phyloP scores from a whole-genome alignment of 345 rosid genomes.

The Chamaenerion angustifolium region DNA sequence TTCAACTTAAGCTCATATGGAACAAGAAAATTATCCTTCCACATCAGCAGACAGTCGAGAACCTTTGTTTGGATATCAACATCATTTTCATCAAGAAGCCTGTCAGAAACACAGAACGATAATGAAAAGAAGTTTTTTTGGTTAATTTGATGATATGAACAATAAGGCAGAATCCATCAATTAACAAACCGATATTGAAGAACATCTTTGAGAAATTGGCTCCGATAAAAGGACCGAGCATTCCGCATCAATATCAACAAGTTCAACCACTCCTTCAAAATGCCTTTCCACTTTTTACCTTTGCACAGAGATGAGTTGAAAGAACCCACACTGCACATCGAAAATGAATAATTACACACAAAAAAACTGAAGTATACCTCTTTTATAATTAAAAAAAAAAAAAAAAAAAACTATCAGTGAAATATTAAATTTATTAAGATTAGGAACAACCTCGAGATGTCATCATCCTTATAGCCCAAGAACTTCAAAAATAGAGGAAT shows the following conservation, averaged over 20 bases:
- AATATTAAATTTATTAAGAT: neutral
- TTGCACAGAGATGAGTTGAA: slow-evolving; percentile 36
- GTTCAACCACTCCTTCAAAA: slow-evolving; percentile 76
- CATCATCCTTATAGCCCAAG: slow-evolving; percentile 51
- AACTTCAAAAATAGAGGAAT: slow-evolving; percentile 60
- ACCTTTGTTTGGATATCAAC: slow-evolving; percentile 61
- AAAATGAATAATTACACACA: neutral
- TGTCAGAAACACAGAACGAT: slow-evolving; percentile 11
- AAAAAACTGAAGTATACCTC: neutral
- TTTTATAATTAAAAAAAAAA: neutral
- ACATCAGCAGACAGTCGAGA: slow-evolving; percentile 70
- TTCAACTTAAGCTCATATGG: slow-evolving; percentile 62
- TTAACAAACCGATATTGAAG: slow-evolving; percentile 55
- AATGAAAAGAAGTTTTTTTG: neutral
- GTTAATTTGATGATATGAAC: neutral
- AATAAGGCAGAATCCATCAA: neutral
- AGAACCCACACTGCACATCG: slow-evolving; percentile 39
- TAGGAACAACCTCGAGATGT: slow-evolving; percentile 39
- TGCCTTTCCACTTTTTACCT: slow-evolving; percentile 66
- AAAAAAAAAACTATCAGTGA: neutral
- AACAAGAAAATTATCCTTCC: slow-evolving; percentile 62
- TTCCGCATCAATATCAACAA: slow-evolving; percentile 66
- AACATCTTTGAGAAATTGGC: slow-evolving; percentile 60
- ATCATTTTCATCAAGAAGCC: slow-evolving; percentile 87
- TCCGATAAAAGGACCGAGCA: slow-evolving; percentile 35